A percentile compares a stretch with the other conserved stretches of the same genome.
These are phyloP conservation scores for Kazachstania sp. DNA, from an alignment of 1,139 yeast species.

Conservation along the genomic window DNA sequence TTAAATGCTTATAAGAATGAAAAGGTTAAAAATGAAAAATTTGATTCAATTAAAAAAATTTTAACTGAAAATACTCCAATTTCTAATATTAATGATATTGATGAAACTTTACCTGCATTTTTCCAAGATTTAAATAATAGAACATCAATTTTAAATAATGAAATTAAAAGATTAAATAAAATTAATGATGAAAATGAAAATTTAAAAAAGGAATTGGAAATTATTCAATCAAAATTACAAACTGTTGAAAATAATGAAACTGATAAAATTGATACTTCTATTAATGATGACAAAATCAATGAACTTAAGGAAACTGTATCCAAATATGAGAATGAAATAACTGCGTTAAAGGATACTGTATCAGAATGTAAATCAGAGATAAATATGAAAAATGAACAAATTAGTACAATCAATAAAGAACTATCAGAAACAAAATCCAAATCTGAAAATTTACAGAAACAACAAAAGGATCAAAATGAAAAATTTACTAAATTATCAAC, in stretches of 20 bases:
- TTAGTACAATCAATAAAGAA: neutral
- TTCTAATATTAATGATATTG: slow-evolving; percentile 58
- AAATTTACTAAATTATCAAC: neutral
- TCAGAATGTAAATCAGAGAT: neutral
- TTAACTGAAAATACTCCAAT: slow-evolving; percentile 77
- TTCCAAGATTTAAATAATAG: slow-evolving; percentile 56
- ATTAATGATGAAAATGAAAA: slow-evolving; percentile 1
- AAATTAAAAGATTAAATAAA: slow-evolving; percentile 31
- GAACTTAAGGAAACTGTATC: neutral
- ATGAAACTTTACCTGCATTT: slow-evolving; percentile 59
- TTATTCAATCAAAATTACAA: neutral
- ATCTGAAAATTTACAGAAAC: neutral
- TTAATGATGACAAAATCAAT: neutral
- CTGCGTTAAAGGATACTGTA: neutral
- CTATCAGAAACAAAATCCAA: neutral
- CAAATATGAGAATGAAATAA: neutral
- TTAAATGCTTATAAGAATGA: slow-evolving; percentile 79
- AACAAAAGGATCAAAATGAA: neutral
- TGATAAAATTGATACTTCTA: slow-evolving; percentile 1
- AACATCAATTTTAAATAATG: slow-evolving; percentile 43
- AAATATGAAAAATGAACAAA: neutral
- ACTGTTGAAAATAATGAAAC: neutral
- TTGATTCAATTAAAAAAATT: slow-evolving; percentile 60
- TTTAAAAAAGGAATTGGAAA: slow-evolving; percentile 3
- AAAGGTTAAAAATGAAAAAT: slow-evolving; percentile 55